Conservation (phyloP, 2,329 filamentous ascomycete species). For the Hypoxylon sp. region DNA sequence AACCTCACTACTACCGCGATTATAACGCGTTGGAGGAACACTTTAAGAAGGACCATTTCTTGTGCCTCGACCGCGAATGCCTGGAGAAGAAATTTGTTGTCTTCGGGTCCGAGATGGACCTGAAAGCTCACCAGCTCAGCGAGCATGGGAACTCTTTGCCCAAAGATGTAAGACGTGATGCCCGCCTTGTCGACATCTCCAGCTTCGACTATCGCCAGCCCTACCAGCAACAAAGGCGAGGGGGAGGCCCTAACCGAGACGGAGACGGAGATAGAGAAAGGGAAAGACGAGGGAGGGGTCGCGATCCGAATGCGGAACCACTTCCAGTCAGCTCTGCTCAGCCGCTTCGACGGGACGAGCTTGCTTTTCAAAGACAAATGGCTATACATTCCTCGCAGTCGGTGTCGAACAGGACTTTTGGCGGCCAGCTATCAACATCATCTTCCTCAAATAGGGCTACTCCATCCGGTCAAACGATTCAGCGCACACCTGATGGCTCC, state of each 20-base stretch:
- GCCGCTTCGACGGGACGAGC: slow-evolving; percentile 84
- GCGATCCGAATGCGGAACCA: slow-evolving; percentile 89
- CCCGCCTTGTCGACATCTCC: slow-evolving; percentile 87
- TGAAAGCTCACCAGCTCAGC: slow-evolving; percentile 92
- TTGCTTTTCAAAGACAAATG: slow-evolving; percentile 92
- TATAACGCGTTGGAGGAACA: slow-evolving; percentile 90
- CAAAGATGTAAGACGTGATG: slow-evolving; percentile 87
- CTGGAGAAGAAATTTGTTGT: slow-evolving; percentile 98
- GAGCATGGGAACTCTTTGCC: slow-evolving; percentile 84
- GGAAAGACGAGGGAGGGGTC: slow-evolving; percentile 63
- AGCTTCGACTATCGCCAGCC: slow-evolving; percentile 84
- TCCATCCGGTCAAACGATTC: slow-evolving; percentile 55
- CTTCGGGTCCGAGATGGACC: slow-evolving; percentile 93
- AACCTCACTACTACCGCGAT: slow-evolving; percentile 92
- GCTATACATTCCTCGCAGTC: slow-evolving; percentile 92
- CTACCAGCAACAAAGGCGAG: slow-evolving; percentile 73
- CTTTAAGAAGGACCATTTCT: slow-evolving; percentile 88
- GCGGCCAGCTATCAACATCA: slow-evolving; percentile 79
- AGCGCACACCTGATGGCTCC: slow-evolving; percentile 45
- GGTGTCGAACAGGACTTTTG: slow-evolving; percentile 83
- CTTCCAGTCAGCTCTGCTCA: slow-evolving; percentile 83
- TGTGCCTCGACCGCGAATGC: slow-evolving; percentile 88
- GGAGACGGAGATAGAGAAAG: slow-evolving; percentile 61
- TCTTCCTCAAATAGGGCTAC: slow-evolving; percentile 57
- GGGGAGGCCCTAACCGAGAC: slow-evolving; percentile 60